Conservation (phyloP, 139 green algal species). For the Deuterostichococcus epilithicus region DNA sequence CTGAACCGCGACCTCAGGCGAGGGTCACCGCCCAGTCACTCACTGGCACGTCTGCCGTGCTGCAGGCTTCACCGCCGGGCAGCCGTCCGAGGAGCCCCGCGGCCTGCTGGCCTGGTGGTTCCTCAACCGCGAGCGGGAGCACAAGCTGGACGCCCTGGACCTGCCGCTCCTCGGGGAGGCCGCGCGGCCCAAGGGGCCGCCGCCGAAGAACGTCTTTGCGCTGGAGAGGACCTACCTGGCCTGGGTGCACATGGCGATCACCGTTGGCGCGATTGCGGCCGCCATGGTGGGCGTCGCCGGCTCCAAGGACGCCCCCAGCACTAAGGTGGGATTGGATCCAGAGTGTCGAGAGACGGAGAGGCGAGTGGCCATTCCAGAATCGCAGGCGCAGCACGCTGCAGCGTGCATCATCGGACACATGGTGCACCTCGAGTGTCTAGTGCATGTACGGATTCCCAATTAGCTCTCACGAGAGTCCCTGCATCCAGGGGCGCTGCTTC, state of each 20-base stretch:
- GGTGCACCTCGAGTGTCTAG: no score
- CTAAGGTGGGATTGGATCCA: background rate
- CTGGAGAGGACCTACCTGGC: background rate
- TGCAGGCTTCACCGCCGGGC: background rate
- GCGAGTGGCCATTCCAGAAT: background rate
- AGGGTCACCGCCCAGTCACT: no score
- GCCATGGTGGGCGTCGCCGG: background rate
- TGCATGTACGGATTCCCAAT: no score
- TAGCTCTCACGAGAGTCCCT: no score
- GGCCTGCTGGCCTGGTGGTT: slow-evolving; percentile 33
- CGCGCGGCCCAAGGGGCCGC: no score
- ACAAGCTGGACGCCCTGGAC: slow-evolving; percentile 17
- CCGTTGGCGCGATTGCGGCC: background rate
- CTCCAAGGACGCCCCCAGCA: background rate
- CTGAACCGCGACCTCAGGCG: no score
- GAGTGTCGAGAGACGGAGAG: background rate
- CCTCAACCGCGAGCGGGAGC: slow-evolving; percentile 3
- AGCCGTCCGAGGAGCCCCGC: background rate
- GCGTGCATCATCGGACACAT: no score
- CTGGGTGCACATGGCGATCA: background rate
- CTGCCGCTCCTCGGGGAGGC: background rate
- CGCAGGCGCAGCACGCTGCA: background rate
- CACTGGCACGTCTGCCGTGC: no score
- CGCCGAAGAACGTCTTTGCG: slow-evolving; percentile 19
- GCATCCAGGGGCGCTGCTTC: no score